Base-by-base conservation (phyloP, 768 basidiomycete species). In the Clitopilus hobsonii region DNA sequence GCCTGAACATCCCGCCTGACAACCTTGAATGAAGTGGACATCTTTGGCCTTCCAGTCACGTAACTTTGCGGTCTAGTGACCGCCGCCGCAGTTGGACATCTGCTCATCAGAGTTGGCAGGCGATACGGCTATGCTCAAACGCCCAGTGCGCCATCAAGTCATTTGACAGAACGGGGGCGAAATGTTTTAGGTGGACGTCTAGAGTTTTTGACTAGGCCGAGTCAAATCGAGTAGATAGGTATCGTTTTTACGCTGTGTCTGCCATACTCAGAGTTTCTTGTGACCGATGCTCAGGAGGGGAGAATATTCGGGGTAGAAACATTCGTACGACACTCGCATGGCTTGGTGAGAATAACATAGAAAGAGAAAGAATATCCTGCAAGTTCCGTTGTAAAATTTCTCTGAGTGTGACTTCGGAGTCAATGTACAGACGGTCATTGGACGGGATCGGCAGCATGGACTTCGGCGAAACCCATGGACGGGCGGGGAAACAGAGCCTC, bases 401-500 rank as follows among this genome's bases (percentile, higher is more conserved):
- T 16, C n/a, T 45, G 3, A 45, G 18, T 45, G 22, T 45, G 41
- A 45, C 16, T 20, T 8, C 41, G 41, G 41, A 45, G 41, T 45
- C 41, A 45, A 45, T 45, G 41, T 45, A 18, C 41, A 18, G 22
- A 36, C 32, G 32, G 32, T 36, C 32, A 36, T 36, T 36, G 10
- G 32, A 36, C 32, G 32, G 32, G 32, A 36, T 36, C 32, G 32
- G 32, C 32, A 45, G 41, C 41, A 45, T 45, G 41, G 41, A 45
- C 41, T 20, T 45, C 41, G 41, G 41, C 41, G 41, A 45, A 45
- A 45, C 32, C 32, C 13, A 36, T 36, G 32, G 32, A 36, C n/a
- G 32, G 41, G 41, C 41, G 41, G 16, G 41, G 41, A 45, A 45
- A 45, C 41, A 45, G 41, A 45, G 41, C 41, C 41, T 45, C 41